These are phyloP conservation scores for Suillus subluteus DNA, from an alignment of 768 basidiomycete genomes.

Conservation along the genomic window DNA sequence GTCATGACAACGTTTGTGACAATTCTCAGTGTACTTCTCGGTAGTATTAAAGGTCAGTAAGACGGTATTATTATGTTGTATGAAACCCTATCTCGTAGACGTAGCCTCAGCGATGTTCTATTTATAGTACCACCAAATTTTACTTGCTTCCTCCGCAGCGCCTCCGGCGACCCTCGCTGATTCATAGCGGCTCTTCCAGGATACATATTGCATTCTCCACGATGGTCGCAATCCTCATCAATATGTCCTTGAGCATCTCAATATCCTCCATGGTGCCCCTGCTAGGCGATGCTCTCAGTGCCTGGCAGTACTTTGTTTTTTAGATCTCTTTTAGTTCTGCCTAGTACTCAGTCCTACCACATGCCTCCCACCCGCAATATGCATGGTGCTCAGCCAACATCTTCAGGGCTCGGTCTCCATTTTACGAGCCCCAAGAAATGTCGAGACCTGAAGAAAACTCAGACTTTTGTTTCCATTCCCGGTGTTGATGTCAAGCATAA, in stretches of 20 bases:
- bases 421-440: conserved; percentile 23
- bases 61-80: background rate
- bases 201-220: background rate
- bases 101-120: background rate
- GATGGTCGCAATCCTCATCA: background rate
- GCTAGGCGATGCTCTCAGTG: background rate
- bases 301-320: background rate
- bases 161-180: background rate
- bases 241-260: background rate
- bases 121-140: background rate
- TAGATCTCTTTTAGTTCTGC: no score
- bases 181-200: background rate
- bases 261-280: no score
- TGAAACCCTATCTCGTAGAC: background rate
- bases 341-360: no score
- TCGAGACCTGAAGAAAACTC: conserved; percentile 14
- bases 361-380: background rate
- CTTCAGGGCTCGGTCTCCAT: conserved; percentile 18
- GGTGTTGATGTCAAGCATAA: background rate
- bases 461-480: background rate
- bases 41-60: background rate
- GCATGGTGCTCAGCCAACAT: background rate
- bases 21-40: background rate
- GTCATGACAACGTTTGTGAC: no score
- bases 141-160: background rate